phyloP scores from a whole-genome alignment of 2,329 filamentous ascomycete species.

The Xylaria sp. region DNA sequence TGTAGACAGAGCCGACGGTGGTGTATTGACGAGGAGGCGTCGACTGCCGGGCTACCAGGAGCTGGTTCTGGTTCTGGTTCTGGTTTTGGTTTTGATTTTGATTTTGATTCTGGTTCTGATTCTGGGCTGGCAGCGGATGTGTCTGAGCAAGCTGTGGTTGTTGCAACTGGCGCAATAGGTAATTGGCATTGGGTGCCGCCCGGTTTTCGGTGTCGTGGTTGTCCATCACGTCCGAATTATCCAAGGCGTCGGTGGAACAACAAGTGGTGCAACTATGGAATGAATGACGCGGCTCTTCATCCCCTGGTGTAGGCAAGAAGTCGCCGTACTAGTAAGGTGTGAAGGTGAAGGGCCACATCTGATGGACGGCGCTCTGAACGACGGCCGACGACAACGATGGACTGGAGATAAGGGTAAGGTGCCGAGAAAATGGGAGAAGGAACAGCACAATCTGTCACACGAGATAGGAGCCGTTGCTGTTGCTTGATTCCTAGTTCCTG shows the following conservation, averaged over 20 bases:
- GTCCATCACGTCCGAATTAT: conserved; percentile 25
- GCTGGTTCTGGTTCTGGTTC: conserved; percentile 9
- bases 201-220: not conserved
- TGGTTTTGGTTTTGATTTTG: too few species aligned
- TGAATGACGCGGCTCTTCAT: not conserved
- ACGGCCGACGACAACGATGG: not conserved
- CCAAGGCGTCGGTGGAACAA: not conserved
- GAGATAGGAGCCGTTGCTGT: not conserved
- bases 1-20: conserved; percentile 66
- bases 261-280: not conserved
- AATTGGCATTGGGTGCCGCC: not conserved
- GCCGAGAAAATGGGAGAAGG: not conserved
- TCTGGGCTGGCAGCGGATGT: not conserved
- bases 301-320: not conserved
- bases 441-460: not conserved
- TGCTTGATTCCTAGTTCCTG: not conserved
- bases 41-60: conserved; percentile 13
- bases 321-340: not conserved
- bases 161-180: not conserved
- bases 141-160: not conserved
- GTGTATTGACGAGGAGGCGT: conserved; percentile 56
- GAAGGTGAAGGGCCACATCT: not conserved
- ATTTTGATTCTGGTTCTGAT: too few species aligned
- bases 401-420: not conserved
- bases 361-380: not conserved